These are phyloP conservation scores for Solanum rostratum DNA, from an alignment of 257 asterid genomes.

Conservation along the genomic window DNA sequence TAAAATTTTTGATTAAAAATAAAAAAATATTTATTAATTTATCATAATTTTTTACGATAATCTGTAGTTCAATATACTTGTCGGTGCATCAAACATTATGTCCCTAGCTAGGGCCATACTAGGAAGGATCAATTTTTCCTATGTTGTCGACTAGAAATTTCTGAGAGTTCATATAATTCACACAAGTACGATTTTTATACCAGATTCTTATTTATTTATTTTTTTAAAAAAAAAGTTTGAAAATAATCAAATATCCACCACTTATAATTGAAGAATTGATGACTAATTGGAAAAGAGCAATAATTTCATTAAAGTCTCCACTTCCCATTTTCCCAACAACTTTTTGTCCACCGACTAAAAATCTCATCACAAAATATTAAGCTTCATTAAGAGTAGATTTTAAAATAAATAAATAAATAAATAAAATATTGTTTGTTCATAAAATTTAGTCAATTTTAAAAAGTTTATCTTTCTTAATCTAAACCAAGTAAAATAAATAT, in stretches of 20 bases:
- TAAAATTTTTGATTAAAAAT: too few species aligned
- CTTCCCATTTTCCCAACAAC: background rate
- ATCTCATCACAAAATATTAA: background rate
- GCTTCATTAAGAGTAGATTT: background rate
- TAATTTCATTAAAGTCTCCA: background rate
- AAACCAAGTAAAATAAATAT: too few species aligned
- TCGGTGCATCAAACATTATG: background rate
- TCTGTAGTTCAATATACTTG: accelerated
- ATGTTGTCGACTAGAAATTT: background rate
- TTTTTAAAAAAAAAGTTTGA: background rate
- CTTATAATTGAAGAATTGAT: background rate
- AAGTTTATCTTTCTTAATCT: background rate
- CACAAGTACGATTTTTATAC: background rate
- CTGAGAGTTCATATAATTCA: background rate
- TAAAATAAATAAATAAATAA: too few species aligned
- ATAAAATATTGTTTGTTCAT: background rate
- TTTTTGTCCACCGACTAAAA: background rate
- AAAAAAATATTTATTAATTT: background rate
- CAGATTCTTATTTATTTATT: background rate
- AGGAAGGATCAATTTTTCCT: background rate
- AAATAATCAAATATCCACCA: background rate
- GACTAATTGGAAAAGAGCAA: background rate
- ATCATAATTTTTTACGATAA: background rate
- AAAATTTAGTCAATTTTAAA: background rate
- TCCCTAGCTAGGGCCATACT: background rate